Evolutionary conservation across 768 basidiomycete genomes (phyloP), one percentile per base, ranked within the genome.

Genomic region (Kwoniella newhampshirensis): DNA sequence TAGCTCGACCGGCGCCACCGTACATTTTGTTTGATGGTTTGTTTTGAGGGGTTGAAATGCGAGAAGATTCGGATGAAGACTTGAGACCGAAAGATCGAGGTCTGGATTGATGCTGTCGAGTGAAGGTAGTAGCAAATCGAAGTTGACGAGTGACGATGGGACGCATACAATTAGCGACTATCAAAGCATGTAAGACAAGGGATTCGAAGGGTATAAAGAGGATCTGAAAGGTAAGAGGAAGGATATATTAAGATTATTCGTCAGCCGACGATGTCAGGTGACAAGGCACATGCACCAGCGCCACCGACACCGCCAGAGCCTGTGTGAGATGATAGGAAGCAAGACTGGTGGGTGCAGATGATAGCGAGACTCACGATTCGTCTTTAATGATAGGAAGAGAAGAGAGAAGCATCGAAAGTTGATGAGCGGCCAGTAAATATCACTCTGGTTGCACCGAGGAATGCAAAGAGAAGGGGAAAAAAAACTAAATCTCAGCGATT

Each of bases 1-100:
- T 63, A 41, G 60, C 45, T 69, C 63, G 59, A 49, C 40, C 50
- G 32, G 53, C 54, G 35, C 35, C 59, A 50, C 69, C 69, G 64
- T 60, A 71, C 67, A 71, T 66, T 59, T 51, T 47, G 39, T 60
- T 42, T 35, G 30, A 57, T 40, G n/a, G 23, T 37, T 50, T 54
- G 21, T 41, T 30, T 37, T 45, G 51, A 18, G 37, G 20, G 25
- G 37, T 20, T 23, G 36, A 40, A 32, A 25, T 53, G 5, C n/a
- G n/a, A n/a, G 39, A 20, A 21, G 49, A 13, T 37, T 37, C 37
- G 32, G 50, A 32, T 32, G 6, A 13, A 32, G 32, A 13, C 13
- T 32, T 32, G 32, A 32, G 32, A 32, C 32, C 32, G 32, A 32
- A 32, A 32, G 32, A 32, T 32, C 32, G 32, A 32, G 32, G 32